Conservation (phyloP, 805 yeast genomes). For the Torulaspora gathmanii region DNA sequence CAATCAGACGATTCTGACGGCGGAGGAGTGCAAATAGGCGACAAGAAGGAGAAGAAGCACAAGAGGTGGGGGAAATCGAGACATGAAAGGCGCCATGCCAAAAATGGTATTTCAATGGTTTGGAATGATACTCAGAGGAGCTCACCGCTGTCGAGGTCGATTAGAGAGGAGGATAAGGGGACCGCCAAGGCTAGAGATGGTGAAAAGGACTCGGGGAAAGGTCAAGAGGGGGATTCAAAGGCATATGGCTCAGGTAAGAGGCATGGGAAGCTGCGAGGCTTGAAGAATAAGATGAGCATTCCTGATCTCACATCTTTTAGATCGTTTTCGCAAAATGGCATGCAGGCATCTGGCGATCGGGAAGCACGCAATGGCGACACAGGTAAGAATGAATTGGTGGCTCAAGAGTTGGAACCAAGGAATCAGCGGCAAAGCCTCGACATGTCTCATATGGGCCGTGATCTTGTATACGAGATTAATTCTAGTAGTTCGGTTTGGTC, state of each 20-base stretch:
- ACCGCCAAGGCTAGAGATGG: not conserved
- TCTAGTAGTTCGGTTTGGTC: conserved; percentile 8
- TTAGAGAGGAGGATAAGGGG: conserved; percentile 16
- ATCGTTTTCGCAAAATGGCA: conserved; percentile 2
- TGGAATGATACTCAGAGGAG: not conserved
- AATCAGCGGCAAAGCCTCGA: not conserved
- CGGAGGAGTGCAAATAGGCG: not conserved
- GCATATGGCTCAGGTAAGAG: conserved; percentile 1
- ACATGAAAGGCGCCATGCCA: not conserved
- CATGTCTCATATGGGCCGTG: not conserved
- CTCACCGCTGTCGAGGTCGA: conserved; percentile 11
- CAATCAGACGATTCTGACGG: not conserved
- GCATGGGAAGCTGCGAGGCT: conserved; percentile 20
- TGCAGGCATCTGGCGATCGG: not conserved
- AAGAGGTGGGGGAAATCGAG: conserved; percentile 10
- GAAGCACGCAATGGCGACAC: not conserved
- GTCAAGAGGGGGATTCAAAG: not conserved
- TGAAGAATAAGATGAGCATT: conserved; percentile 23
- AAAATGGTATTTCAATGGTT: not conserved
- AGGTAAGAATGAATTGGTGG: not conserved
- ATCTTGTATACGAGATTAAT: not conserved
- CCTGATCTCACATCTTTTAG: conserved; percentile 21
- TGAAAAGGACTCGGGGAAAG: not conserved
- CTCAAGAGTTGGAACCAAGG: not conserved
- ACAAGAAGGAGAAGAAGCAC: conserved; percentile 8